Conservation (phyloP, 768 basidiomycete species). For the Sporobolomyces phaffii region DNA sequence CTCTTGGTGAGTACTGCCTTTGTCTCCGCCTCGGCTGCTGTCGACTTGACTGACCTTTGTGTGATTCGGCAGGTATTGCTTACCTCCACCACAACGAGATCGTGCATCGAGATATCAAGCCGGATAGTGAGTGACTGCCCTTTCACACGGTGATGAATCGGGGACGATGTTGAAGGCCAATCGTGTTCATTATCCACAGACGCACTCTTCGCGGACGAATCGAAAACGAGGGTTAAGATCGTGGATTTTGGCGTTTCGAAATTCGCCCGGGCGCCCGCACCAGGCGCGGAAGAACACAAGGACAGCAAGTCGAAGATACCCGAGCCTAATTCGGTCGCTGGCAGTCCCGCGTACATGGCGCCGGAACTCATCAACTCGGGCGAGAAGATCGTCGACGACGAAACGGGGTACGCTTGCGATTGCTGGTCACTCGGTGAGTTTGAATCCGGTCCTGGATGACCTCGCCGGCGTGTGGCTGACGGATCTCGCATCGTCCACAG, state of each 20-base stretch:
- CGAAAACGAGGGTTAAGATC: constrained; percentile 76
- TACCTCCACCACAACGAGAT: constrained; percentile 41
- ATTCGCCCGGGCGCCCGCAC: constrained; percentile 52
- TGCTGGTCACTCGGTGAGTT: constrained; percentile 40
- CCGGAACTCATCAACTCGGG: constrained; percentile 71
- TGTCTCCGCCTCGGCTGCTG: too few relatives aligned
- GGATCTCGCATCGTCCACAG: neutral
- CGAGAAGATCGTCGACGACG: neutral
- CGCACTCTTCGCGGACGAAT: constrained; percentile 76
- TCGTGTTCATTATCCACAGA: constrained; percentile 50
- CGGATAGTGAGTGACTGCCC: constrained; percentile 34
- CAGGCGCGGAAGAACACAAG: constrained; percentile 52
- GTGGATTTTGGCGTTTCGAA: constrained; percentile 96
- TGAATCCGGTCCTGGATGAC: too few relatives aligned
- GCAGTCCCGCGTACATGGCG: constrained; percentile 89
- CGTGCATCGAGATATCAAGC: constrained; percentile 44
- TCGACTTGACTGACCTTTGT: too few relatives aligned
- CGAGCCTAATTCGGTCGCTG: constrained; percentile 58
- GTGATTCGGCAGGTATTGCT: constrained; percentile 26
- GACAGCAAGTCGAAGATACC: constrained; percentile 4
- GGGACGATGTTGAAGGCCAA: neutral
- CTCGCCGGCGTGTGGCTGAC: too few relatives aligned
- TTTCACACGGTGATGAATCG: neutral
- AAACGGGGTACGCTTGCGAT: constrained; percentile 37
- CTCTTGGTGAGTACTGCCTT: constrained; percentile 26